These are phyloP conservation scores for Phaffia rhodozyma DNA, from an alignment of 1,284 basidiomycete species.

Conservation along the genomic window DNA sequence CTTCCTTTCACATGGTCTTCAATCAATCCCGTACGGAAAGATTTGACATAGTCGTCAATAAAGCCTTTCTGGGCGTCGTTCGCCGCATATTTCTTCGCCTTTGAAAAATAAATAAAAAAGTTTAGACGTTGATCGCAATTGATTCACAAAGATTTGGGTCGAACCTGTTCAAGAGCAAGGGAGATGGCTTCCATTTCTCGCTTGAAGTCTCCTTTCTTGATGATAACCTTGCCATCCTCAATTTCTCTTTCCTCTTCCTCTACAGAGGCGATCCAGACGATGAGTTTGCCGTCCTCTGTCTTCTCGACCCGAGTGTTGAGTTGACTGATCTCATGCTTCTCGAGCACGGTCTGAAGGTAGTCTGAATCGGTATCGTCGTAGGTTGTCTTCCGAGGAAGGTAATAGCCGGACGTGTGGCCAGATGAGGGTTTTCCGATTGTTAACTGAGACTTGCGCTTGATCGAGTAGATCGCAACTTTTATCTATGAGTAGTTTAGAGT, in stretches of 20 bases:
- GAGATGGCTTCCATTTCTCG: slow-evolving; percentile 45
- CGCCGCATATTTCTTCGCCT: slow-evolving; percentile 57
- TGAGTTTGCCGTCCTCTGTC: slow-evolving; percentile 38
- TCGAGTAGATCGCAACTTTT: slow-evolving; percentile 57
- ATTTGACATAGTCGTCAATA: slow-evolving; percentile 64
- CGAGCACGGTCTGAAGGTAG: slow-evolving; percentile 56
- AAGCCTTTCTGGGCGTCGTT: slow-evolving; percentile 59
- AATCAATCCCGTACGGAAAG: slow-evolving; percentile 65
- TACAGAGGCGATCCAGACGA: slow-evolving; percentile 55
- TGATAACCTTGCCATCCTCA: neutral
- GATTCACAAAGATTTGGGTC: too few species aligned
- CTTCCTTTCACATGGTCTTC: slow-evolving; percentile 63
- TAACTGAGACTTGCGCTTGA: slow-evolving; percentile 49
- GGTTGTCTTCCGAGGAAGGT: slow-evolving; percentile 47
- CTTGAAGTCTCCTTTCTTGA: slow-evolving; percentile 37
- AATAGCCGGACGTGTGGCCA: slow-evolving; percentile 71
- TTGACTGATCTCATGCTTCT: slow-evolving; percentile 56
- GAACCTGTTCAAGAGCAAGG: slow-evolving; percentile 48
- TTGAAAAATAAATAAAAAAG: slow-evolving; percentile 25
- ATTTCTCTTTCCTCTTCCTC: slow-evolving; percentile 32
- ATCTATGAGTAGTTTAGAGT: slow-evolving; percentile 38
- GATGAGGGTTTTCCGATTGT: slow-evolving; percentile 63
- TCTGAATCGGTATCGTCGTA: slow-evolving; percentile 62
- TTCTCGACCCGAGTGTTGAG: slow-evolving; percentile 64
- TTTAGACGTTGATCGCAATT: neutral